Evolutionary conservation across 768 basidiomycete species (phyloP).

Genomic region (Suillus subaureus): DNA sequence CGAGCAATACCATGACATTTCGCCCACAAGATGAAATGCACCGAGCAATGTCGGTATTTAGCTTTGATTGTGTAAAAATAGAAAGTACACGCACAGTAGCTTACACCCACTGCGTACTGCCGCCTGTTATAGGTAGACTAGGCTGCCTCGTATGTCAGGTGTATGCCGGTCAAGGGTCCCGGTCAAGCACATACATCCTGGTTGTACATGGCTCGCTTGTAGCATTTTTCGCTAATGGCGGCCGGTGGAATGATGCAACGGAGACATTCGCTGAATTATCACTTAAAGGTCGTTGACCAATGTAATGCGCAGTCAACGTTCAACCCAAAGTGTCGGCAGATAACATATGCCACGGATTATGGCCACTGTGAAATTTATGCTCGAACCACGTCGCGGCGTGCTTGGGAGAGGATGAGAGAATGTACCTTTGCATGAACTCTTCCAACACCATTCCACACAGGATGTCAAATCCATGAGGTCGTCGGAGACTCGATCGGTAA

Average conservation of each 20-base stretch:
- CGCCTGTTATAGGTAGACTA: not conserved
- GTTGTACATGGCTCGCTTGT: not conserved
- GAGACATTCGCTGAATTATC: too few relatives aligned
- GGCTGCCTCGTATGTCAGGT: not conserved
- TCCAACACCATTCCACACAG: not conserved
- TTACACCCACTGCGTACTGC: not conserved
- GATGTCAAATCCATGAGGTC: not conserved
- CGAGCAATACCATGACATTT: not conserved
- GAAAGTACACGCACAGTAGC: not conserved
- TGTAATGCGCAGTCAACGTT: not conserved
- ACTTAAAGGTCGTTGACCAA: not conserved
- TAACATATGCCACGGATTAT: not conserved
- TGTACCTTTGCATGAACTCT: conserved; percentile 1
- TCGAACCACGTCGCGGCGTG: not conserved
- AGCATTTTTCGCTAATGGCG: not conserved
- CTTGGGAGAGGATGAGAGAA: not conserved
- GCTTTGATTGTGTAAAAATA: not conserved
- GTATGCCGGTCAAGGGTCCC: not conserved
- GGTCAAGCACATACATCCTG: not conserved
- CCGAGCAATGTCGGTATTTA: not conserved
- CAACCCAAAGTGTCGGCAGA: not conserved
- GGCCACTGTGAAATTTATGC: not conserved
- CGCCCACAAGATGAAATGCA: not conserved
- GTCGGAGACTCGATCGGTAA: not conserved
- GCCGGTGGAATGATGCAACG: not conserved